Conservation (phyloP, 768 basidiomycete species). For the Mycena chlorophos region DNA sequence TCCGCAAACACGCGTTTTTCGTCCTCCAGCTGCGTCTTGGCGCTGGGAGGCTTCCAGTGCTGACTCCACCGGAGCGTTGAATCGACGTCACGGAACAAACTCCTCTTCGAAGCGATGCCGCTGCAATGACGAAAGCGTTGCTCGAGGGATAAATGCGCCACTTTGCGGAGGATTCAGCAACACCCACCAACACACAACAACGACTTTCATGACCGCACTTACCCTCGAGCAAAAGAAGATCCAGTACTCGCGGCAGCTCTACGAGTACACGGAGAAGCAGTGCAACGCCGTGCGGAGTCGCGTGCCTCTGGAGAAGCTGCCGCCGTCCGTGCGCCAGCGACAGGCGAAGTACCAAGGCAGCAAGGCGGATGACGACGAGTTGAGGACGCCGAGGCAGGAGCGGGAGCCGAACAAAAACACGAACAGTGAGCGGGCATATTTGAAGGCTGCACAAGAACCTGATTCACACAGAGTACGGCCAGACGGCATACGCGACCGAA, state of each 20-base stretch:
- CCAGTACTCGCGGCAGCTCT: constrained; percentile 42
- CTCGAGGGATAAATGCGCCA: constrained; percentile 9
- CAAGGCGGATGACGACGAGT: constrained; percentile 2
- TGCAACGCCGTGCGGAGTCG: constrained; percentile 33
- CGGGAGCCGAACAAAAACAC: background rate
- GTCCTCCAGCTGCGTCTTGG: background rate
- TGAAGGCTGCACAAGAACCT: constrained; percentile 1
- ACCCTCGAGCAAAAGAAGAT: constrained; percentile 40
- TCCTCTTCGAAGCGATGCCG: constrained; percentile 26
- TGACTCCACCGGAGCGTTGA: constrained; percentile 8
- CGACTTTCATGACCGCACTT: constrained; percentile 29
- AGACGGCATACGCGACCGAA: constrained; percentile 13
- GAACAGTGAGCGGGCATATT: background rate
- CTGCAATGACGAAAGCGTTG: constrained; percentile 25
- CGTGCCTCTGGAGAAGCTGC: background rate
- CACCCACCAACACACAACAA: constrained; percentile 4
- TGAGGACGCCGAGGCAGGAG: constrained; percentile 15
- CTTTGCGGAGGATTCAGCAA: background rate
- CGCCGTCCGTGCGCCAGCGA: background rate
- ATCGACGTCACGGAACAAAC: constrained; percentile 18
- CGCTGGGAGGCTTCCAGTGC: background rate
- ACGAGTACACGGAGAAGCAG: constrained; percentile 43
- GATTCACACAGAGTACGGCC: constrained; percentile 14
- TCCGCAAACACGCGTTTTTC: no score
- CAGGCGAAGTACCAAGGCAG: background rate